Evolutionary conservation across 345 rosid genomes (phyloP), one percentile per base, ranked within the genome.

Genomic region (Linum lewisii): DNA sequence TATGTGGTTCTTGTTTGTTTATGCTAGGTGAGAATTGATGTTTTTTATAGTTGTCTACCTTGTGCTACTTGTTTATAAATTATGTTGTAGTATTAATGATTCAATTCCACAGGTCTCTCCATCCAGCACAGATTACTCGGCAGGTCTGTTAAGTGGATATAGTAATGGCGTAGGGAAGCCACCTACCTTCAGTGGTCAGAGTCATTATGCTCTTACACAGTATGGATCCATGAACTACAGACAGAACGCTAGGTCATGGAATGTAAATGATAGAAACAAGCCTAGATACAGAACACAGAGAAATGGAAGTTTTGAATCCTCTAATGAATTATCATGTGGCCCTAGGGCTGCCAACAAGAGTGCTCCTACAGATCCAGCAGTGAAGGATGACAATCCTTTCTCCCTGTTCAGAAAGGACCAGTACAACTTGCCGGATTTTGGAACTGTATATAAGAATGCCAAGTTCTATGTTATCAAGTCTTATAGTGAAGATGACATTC

Each of bases 401-500:
- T 42, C 47, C 9, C 13, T 42, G 47, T 16, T 69, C 47, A 68
- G 69, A 60, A 80, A 66, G 78, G 85, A 78, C 66, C 80, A 76
- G 45, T 80, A 70, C 70, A 83, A 80, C 74, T 70, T 71, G 26
- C 19, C 76, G 51, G 80, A 78, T 78, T 78, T 80, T 54, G 75
- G 66, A 36, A 77, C 73, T 38, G 75, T 63, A 22, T 71, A 80
- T n/a, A 78, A 76, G 60, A 76, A 74, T 21, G 88, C 82, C 18
- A 60, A 63, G 25, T 83, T 83, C 75, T 81, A 80, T 70, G 82
- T 83, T 55, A 83, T 83, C 51, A 83, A 83, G 65, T 83, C 88
- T 61, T 83, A 81, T 61, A 83, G 84, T 56, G 88, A 83, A 72
- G 88, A 83, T 57, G 85, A 83, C 42, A 66, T 83, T 47, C 88